These are phyloP conservation scores for Sugiyamaella boreocaroliniensis DNA, from an alignment of 805 yeast species.

Conservation along the genomic window DNA sequence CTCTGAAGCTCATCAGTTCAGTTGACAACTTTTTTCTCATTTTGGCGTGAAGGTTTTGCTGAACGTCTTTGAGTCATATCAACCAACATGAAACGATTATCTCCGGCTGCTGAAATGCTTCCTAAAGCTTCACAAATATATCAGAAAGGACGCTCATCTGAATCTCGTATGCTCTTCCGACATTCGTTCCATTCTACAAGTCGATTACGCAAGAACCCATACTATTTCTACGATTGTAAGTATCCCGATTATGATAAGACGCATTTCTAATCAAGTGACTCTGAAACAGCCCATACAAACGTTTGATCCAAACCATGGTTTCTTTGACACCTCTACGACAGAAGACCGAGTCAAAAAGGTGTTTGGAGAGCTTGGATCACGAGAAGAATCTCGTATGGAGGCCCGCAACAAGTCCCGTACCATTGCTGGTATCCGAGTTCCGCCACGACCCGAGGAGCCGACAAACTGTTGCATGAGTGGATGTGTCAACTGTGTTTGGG, in stretches of 20 bases:
- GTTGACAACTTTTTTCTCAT: too few species aligned
- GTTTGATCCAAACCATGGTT: slow-evolving; percentile 15
- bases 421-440: slow-evolving; percentile 67
- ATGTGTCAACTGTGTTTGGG: slow-evolving; percentile 97
- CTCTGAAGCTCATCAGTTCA: too few species aligned
- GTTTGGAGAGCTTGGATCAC: slow-evolving; percentile 31
- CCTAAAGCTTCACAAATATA: too few species aligned
- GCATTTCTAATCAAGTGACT: slow-evolving; percentile 9
- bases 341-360: slow-evolving; percentile 22
- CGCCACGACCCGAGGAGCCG: slow-evolving; percentile 81
- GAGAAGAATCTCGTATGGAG: slow-evolving; percentile 26
- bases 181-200: slow-evolving; percentile 6
- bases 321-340: slow-evolving; percentile 8
- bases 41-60: too few species aligned
- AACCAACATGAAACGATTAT: too few species aligned
- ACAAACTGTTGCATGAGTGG: slow-evolving; percentile 98
- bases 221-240: slow-evolving; percentile 23
- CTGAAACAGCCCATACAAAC: slow-evolving; percentile 20
- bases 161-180: background rate
- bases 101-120: too few species aligned
- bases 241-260: background rate
- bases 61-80: too few species aligned
- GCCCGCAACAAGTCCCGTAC: slow-evolving; percentile 30
- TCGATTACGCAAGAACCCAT: slow-evolving; percentile 17
- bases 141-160: background rate